Conservation (phyloP, 129 eudicot genomes). For the Chrysanthemum lavandulifolium region DNA sequence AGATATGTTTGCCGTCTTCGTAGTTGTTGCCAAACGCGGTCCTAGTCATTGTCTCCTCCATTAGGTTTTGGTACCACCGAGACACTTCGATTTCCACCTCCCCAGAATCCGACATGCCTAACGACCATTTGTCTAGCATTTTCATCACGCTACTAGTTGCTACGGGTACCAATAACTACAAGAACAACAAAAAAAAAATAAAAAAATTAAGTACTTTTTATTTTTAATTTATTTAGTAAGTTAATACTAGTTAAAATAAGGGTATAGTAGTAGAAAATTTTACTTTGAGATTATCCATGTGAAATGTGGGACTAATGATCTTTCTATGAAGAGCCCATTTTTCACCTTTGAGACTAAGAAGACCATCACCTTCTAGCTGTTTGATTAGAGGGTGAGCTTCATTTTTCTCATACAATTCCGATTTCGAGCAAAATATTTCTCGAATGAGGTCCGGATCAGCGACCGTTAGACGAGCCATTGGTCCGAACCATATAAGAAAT, state of each 20-base stretch:
- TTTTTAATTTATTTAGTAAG: too few relatives aligned
- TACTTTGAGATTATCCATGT: constrained; percentile 92
- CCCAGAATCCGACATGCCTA: constrained; percentile 42
- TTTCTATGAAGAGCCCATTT: constrained; percentile 96
- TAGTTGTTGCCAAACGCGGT: constrained; percentile 68
- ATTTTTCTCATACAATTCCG: constrained; percentile 74
- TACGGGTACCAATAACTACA: constrained; percentile 66
- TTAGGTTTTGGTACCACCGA: constrained; percentile 61
- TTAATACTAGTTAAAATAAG: neutral
- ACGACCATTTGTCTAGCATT: constrained; percentile 67
- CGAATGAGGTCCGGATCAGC: constrained; percentile 83
- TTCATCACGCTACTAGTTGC: constrained; percentile 46
- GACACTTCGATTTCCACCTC: constrained; percentile 78
- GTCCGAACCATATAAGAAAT: constrained; percentile 91
- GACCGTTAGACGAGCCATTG: constrained; percentile 63
- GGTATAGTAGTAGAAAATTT: neutral
- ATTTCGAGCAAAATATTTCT: constrained; percentile 75
- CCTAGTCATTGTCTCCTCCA: constrained; percentile 65
- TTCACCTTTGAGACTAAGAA: constrained; percentile 81
- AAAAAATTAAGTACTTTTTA: neutral
- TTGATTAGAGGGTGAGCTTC: constrained; percentile 76
- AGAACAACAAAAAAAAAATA: neutral
- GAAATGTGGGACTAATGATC: constrained; percentile 86
- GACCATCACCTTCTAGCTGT: constrained; percentile 92
- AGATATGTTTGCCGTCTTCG: constrained; percentile 81